Evolutionary conservation across 1,284 basidiomycete genomes (phyloP).

Genomic region (Anthracocystis walkeri): DNA sequence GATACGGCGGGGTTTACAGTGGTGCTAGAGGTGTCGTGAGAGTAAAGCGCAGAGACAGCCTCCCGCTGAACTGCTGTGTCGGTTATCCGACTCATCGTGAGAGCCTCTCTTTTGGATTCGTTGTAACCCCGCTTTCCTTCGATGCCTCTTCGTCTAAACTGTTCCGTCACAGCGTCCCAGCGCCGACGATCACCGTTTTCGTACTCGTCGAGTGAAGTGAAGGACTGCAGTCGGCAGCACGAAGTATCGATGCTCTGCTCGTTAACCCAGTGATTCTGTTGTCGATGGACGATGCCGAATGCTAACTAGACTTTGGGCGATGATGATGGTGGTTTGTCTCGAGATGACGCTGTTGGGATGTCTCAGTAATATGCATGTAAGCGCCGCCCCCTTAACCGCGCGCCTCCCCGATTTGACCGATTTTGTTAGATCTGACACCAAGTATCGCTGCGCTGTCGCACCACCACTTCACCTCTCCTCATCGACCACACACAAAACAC

Average conservation of each 20-base stretch:
- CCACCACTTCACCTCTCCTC: background rate
- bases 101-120: background rate
- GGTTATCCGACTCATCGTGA: slow-evolving; percentile 26
- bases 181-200: background rate
- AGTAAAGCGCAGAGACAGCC: slow-evolving; percentile 8
- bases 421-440: background rate
- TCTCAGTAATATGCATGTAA: background rate
- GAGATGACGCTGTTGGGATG: background rate
- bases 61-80: slow-evolving; percentile 3
- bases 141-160: background rate
- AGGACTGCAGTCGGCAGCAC: too few relatives aligned
- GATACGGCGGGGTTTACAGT: background rate
- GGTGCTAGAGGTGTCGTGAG: background rate
- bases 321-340: too few relatives aligned
- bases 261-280: too few relatives aligned
- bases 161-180: slow-evolving; percentile 1
- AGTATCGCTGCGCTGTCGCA: background rate
- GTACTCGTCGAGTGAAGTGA: too few relatives aligned
- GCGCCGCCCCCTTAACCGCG: too few relatives aligned
- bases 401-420: background rate
- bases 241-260: too few relatives aligned
- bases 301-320: too few relatives aligned
- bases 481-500: background rate
- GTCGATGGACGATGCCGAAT: too few relatives aligned
- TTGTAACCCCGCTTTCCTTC: background rate